Evolutionary conservation across 2,329 filamentous ascomycete species (phyloP), one percentile per base, ranked within the genome.

Genomic region (Aureobasidium melanogenum): DNA sequence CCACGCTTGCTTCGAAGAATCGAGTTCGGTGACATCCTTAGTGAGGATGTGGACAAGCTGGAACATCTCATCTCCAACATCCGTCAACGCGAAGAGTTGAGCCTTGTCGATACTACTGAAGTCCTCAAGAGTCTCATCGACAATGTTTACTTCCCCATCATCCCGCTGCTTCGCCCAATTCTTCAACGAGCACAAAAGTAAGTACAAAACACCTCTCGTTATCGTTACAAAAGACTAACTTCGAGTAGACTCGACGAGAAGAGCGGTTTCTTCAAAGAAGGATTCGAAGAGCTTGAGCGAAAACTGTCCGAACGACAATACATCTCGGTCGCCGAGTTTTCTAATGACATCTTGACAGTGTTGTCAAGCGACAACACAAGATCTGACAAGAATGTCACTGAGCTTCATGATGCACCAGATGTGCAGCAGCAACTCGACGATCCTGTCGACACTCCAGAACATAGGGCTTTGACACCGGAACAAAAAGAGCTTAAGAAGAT

Each of bases 81-180:
- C 39, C 89, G 89, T 65, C 79, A 87, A 71, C 84, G 92, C 56
- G 94, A 97, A 73, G 79, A 80, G 51, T 77, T 85, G 66, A 96
- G 96, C 73, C 78, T 96, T 24, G 84, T 90, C 63, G 87, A 89
- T 61, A 36, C 24, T 10, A 44, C 26, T 12, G 84, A 89, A 70
- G 79, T 91, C 54, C 83, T 97, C 68, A 85, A 85, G 66, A 85
- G 87, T 63, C 87, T 96, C 69, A 84, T 97, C 32, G 88, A 97
- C 71, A 88, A 84, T 38, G 88, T 95, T 67, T 99, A 97, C 75
- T 97, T 97, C 67, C 94, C 94, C 0, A 84, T 97, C 15, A 83
- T 87, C 61, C 86, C 86, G 67, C 76, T 95, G 55, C 81, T 99
- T 24, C 82, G 82, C 69, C 88, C 89, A 4, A 87, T 94, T 30